Evolutionary conservation across 192 early-diverging fungal genomes (phyloP), one percentile per base, ranked within the genome.

Genomic region (Mortierella antarctica): DNA sequence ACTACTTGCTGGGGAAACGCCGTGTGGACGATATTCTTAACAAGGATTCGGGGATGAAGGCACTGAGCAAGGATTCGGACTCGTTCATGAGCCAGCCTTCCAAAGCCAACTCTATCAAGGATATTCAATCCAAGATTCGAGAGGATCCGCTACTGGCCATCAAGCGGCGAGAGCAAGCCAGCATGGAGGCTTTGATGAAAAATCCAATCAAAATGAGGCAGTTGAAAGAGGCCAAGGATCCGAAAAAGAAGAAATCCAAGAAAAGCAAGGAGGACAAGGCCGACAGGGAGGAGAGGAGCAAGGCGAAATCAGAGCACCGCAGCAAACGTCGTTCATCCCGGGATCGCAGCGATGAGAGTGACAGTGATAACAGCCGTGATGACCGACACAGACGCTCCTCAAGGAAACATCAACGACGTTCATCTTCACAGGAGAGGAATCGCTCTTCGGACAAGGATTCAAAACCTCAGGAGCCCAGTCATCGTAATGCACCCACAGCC

Each of bases 141-240:
- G 96, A 98, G 74, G 97, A 99, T 82, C 97, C 97, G 8, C 74
- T 99, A 65, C 82, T 96, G 20, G 89, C 90, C 12, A 98, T 99
- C 67, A 95, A 96, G 77, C 87, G 91, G 63, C 85, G 92, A 44
- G 95, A 99, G 75, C 96, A 96, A 65, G 90, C 85, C 9, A 88
- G 91, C 18, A 82, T 97, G 57, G 89, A 96, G 65, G 78, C 88
- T 5, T 87, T 94, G 68, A 83, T 94, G 61, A 89, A 88, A 54
- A 95, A 95, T 65, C 93, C 94, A 13, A 63, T 91, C 40, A 74
- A 86, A 50, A 73, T 92, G 66, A 95, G 90, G 61, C 75, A 86
- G 41, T 72, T 89, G 17, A 86, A 83, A 76, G 84, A 65, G 47
- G 61, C 23, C 44, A 83, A 81, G 69, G 73, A 86, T 11, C 76